These are phyloP conservation scores for Bonia amplexicaulis DNA, from an alignment of 176 grass and related monocot species.

Conservation along the genomic window DNA sequence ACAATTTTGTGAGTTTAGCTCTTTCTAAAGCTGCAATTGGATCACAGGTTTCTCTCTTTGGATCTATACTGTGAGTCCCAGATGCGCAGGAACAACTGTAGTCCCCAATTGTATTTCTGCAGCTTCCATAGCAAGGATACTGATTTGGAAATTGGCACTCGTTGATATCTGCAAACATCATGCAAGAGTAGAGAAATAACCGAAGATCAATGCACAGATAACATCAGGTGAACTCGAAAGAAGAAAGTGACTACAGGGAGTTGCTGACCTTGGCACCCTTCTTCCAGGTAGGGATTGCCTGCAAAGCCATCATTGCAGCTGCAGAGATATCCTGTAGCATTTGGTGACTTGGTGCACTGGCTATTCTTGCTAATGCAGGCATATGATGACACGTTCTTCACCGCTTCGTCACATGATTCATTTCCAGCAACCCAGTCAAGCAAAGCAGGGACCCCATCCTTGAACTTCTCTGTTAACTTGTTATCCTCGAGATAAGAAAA, in stretches of 20 bases:
- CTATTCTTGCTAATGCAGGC: constrained; percentile 29
- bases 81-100: constrained; percentile 3
- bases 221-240: not conserved
- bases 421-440: constrained; percentile 38
- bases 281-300: constrained; percentile 33
- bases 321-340: constrained; percentile 41
- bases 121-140: constrained; percentile 24
- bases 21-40: constrained; percentile 20
- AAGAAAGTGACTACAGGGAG: not conserved
- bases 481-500: constrained; percentile 19
- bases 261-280: constrained; percentile 32
- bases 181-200: not conserved
- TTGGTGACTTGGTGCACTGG: constrained; percentile 2
- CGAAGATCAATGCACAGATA: not conserved
- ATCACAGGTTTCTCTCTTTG: constrained; percentile 7
- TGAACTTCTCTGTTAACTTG: constrained; percentile 12
- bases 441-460: constrained; percentile 19
- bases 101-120: constrained; percentile 4
- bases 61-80: constrained; percentile 10
- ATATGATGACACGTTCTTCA: constrained; percentile 20
- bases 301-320: constrained; percentile 10
- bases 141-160: constrained; percentile 1
- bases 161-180: constrained; percentile 23
- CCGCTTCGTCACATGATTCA: not conserved
- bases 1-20: constrained; percentile 34